Conservation (phyloP, 2,329 filamentous ascomycete species). For the Sarocladiaceae sp. region DNA sequence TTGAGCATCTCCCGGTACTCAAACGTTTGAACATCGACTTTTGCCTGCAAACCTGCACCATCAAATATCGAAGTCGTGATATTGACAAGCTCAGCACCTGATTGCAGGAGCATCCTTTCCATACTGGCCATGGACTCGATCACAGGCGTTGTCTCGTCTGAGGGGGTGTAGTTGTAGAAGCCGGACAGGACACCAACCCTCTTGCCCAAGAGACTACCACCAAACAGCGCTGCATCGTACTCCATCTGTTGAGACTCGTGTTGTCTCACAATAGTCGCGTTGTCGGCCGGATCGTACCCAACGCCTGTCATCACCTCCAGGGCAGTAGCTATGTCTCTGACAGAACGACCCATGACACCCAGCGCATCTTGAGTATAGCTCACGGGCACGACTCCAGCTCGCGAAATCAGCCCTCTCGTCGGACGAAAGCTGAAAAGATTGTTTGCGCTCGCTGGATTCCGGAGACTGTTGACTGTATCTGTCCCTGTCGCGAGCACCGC, state of each 20-base stretch:
- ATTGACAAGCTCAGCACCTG: slow-evolving; percentile 42
- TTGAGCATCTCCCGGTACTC: slow-evolving; percentile 53
- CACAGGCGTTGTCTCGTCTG: slow-evolving; percentile 49
- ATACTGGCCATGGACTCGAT: slow-evolving; percentile 44
- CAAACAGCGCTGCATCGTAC: background rate
- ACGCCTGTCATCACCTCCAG: slow-evolving; percentile 9
- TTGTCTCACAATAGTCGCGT: slow-evolving; percentile 3
- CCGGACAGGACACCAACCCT: slow-evolving; percentile 26
- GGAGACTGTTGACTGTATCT: slow-evolving; percentile 11
- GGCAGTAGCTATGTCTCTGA: slow-evolving; percentile 6
- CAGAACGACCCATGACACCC: slow-evolving; percentile 9
- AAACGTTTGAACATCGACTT: slow-evolving; percentile 53
- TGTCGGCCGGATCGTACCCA: slow-evolving; percentile 2
- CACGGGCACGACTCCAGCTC: slow-evolving; percentile 9
- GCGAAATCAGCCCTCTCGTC: slow-evolving; percentile 8
- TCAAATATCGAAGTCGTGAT: slow-evolving; percentile 46
- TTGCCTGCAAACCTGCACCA: slow-evolving; percentile 36
- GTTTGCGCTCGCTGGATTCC: slow-evolving; percentile 10
- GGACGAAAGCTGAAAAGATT: slow-evolving; percentile 11
- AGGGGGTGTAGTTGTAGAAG: slow-evolving; percentile 49
- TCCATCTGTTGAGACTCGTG: background rate
- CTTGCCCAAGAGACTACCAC: slow-evolving; percentile 7
- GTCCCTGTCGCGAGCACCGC: slow-evolving; percentile 10
- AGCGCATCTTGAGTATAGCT: slow-evolving; percentile 10
- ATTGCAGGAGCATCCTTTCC: slow-evolving; percentile 20